phyloP scores from a whole-genome alignment of 2,329 filamentous ascomycete genomes.

The Sporothrix schenckii region DNA sequence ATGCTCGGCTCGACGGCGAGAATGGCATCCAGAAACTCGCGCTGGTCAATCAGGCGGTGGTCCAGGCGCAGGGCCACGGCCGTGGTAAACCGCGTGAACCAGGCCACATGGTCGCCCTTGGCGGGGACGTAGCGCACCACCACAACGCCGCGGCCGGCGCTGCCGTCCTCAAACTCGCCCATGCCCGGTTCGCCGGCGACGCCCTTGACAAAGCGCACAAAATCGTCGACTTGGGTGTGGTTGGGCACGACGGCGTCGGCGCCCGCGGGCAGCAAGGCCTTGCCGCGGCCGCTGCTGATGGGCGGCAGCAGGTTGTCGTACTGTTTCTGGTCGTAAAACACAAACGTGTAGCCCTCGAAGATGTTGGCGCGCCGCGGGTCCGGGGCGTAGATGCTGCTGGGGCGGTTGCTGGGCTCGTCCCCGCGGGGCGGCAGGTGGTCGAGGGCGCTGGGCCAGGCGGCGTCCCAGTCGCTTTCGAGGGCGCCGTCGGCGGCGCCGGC shows the following conservation, averaged over 20 bases:
- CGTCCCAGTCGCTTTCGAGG: conserved; percentile 79
- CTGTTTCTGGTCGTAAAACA: conserved; percentile 79
- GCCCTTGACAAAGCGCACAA: conserved; percentile 74
- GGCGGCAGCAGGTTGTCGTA: conserved; percentile 73
- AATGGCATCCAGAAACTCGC: conserved; percentile 89
- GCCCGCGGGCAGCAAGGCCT: conserved; percentile 65
- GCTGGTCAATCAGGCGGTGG: conserved; percentile 83
- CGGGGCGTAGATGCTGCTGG: conserved; percentile 71
- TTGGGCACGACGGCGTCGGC: conserved; percentile 56
- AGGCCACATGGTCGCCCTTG: conserved; percentile 59
- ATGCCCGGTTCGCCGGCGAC: conserved; percentile 74
- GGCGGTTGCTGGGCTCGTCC: conserved; percentile 71
- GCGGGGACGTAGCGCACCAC: conserved; percentile 71
- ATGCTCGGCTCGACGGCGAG: conserved; percentile 74
- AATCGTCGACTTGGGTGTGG: conserved; percentile 71
- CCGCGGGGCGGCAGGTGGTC: conserved; percentile 73
- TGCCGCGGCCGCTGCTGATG: conserved; percentile 79
- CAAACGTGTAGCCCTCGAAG: conserved; percentile 84
- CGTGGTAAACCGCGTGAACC: conserved; percentile 71
- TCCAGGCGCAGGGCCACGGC: conserved; percentile 72
- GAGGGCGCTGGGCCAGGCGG: conserved; percentile 74
- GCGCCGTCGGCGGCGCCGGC: conserved; percentile 52
- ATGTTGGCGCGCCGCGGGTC: conserved; percentile 67
- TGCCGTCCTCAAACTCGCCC: conserved; percentile 65
- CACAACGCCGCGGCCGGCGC: conserved; percentile 71